Conservation (phyloP, 768 basidiomycete species). For the Naganishia randhawae region DNA sequence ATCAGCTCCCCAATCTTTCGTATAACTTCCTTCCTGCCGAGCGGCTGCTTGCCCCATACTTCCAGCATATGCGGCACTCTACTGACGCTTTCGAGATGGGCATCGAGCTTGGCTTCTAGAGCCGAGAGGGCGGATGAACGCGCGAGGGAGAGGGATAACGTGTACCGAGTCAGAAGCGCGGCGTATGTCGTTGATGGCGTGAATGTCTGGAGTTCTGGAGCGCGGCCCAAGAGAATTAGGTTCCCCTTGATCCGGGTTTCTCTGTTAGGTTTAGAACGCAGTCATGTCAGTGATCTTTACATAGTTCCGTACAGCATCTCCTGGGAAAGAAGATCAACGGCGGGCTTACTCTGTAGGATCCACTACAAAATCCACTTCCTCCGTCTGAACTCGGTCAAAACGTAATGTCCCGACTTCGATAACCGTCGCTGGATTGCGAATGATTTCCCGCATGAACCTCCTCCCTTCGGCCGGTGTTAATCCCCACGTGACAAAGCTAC, state of each 20-base stretch:
- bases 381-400: conserved; percentile 66
- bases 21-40: conserved; percentile 75
- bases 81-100: conserved; percentile 77
- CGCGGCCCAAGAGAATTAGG: conserved; percentile 78
- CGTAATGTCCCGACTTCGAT: conserved; percentile 64
- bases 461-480: conserved; percentile 70
- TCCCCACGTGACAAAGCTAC: conserved; percentile 88
- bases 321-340: not conserved
- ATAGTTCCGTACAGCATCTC: not conserved
- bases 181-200: conserved; percentile 57
- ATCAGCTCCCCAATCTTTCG: conserved; percentile 88
- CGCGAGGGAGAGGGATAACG: conserved; percentile 85
- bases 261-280: conserved; percentile 52
- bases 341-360: conserved; percentile 76
- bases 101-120: conserved; percentile 77
- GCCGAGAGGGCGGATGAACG: conserved; percentile 82
- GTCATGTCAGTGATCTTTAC: too few species aligned
- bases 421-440: conserved; percentile 55
- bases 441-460: conserved; percentile 63
- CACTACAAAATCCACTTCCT: conserved; percentile 86
- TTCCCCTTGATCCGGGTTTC: conserved; percentile 85
- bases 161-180: conserved; percentile 79
- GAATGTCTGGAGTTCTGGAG: conserved; percentile 59
- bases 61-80: conserved; percentile 70
- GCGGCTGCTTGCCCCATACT: conserved; percentile 75